Percentiles rank a stretch among this genome's conserved stretches.
These are phyloP conservation scores for Alectoria sarmentosa DNA, from an alignment of 495 filamentous ascomycete species.

Conservation along the genomic window DNA sequence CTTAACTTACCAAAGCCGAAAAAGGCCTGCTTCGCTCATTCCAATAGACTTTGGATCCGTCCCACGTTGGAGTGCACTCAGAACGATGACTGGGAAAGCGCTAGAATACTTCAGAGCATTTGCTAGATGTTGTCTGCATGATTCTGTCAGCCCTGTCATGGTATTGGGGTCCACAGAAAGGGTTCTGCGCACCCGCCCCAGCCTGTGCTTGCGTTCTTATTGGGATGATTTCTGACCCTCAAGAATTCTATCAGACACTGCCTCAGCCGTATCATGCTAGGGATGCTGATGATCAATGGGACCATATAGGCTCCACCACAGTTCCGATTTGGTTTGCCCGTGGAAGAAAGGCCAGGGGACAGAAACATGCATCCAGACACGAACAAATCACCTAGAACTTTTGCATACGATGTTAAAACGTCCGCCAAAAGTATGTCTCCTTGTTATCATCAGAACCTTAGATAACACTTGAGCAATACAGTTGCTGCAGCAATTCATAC, in stretches of 20 bases:
- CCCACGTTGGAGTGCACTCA: slow-evolving; percentile 66
- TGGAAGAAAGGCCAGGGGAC: slow-evolving; percentile 56
- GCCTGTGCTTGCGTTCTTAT: slow-evolving; percentile 31
- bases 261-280: slow-evolving; percentile 76
- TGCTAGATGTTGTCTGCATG: slow-evolving; percentile 62
- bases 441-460: background rate
- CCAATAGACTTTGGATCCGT: slow-evolving; percentile 49
- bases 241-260: slow-evolving; percentile 88
- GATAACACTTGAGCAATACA: background rate
- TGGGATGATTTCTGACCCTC: slow-evolving; percentile 51
- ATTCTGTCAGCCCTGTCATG: background rate
- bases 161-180: background rate
- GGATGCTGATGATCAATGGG: slow-evolving; percentile 72
- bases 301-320: slow-evolving; percentile 72
- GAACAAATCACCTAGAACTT: slow-evolving; percentile 83
- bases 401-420: slow-evolving; percentile 89
- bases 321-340: slow-evolving; percentile 67
- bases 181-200: slow-evolving; percentile 45
- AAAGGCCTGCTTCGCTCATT: slow-evolving; percentile 50
- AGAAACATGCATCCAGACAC: slow-evolving; percentile 89
- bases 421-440: slow-evolving; percentile 85
- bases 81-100: slow-evolving; percentile 84
- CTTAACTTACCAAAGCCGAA: slow-evolving; percentile 46
- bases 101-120: slow-evolving; percentile 90
- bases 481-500: slow-evolving; percentile 25